Base-by-base conservation (phyloP, 179 eudicot genomes). In the Camellia oleifera region DNA sequence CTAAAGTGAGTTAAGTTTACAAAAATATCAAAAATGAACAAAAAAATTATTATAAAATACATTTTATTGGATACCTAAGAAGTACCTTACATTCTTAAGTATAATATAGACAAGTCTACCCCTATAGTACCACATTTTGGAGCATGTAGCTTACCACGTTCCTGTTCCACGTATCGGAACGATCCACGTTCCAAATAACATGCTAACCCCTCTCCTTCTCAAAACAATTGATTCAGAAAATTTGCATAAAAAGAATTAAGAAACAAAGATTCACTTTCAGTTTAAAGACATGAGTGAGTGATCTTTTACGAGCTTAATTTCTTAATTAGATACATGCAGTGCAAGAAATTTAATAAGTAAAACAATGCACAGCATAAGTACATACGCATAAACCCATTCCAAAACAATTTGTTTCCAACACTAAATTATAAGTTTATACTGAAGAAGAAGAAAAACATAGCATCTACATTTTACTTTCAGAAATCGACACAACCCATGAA, bases 281-380 rank as follows among this genome's bases (percentile, higher is more conserved):
- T 15, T 42, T 42, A 58, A 58, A 63, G 13, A 18, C 75, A 74
- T 64, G 42, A 40, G 18, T 57, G 50, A 32, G 64, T 42, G 52
- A 48, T 48, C 52, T 7, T 48, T 48, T 48, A 48, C 2, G 7
- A 48, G 0, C 63, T 56, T 52, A 53, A 20, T 12, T 52, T 26
- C n/a, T 72, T 72, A 20, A 23, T 10, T 48, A 72, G 64, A 74
- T 42, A 42, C 69, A 58, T 32, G 52, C 13, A 74, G 53, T 54
- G 53, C 67, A 17, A 9, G 66, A 74, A 74, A 71, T 60, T 48
- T 48, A 60, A 70, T 3, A 58, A 74, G 15, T 40, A 61, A 74
- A 20, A 56, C 40, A 73, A 40, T 60, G 56, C 32, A 14, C 2
- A 73, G 13, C 63, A 73, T n/a, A 14, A 54, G 65, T 17, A 75